Evolutionary conservation across 805 yeast species (phyloP).

Genomic region (Zygoascus biomembranicola): DNA sequence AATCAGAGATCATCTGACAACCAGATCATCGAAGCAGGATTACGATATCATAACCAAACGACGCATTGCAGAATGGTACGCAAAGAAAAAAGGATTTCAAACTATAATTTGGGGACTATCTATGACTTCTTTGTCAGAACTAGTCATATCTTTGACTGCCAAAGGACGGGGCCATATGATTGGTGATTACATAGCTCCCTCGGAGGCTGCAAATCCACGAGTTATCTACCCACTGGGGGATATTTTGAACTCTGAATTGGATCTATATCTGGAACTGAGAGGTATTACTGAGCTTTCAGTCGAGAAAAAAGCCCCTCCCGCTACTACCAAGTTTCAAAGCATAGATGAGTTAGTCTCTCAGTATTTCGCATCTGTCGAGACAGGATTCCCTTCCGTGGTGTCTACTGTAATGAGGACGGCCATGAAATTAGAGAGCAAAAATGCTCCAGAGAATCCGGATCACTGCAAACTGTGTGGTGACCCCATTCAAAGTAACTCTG

Average conservation of each 20-base stretch:
- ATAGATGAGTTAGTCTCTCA: slow-evolving; percentile 69
- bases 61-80: slow-evolving; percentile 29
- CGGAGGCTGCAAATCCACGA: slow-evolving; percentile 26
- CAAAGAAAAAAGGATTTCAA: slow-evolving; percentile 34
- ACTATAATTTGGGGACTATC: slow-evolving; percentile 67
- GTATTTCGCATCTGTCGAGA: slow-evolving; percentile 65
- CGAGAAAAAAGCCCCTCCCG: slow-evolving; percentile 22
- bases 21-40: slow-evolving; percentile 17
- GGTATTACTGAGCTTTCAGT: slow-evolving; percentile 32
- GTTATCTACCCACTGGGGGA: slow-evolving; percentile 70
- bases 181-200: slow-evolving; percentile 27
- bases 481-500: slow-evolving; percentile 48
- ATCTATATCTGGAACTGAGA: slow-evolving; percentile 41
- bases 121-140: slow-evolving; percentile 77
- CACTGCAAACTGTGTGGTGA: slow-evolving; percentile 48
- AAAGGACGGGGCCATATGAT: slow-evolving; percentile 78
- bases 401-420: slow-evolving; percentile 91
- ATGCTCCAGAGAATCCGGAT: slow-evolving; percentile 1
- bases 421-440: slow-evolving; percentile 42
- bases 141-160: slow-evolving; percentile 68
- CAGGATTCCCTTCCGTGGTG: slow-evolving; percentile 78
- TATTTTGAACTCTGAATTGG: slow-evolving; percentile 59
- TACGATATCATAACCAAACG: slow-evolving; percentile 8
- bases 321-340: slow-evolving; percentile 62
- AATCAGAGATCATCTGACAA: slow-evolving; percentile 7